Conservation (phyloP, 345 rosid genomes). For the Camelina hispida region DNA sequence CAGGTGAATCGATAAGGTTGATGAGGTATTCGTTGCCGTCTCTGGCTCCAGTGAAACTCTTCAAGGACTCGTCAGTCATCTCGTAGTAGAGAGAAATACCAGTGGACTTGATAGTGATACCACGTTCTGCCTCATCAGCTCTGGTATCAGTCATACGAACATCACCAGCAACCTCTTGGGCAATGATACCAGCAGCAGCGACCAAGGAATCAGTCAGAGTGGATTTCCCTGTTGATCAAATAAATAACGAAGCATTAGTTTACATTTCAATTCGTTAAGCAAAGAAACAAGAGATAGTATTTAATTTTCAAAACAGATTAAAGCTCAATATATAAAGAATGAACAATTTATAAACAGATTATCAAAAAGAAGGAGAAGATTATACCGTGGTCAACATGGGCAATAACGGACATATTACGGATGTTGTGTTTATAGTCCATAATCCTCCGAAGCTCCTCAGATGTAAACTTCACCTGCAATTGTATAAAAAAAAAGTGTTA, state of each 20-base stretch:
- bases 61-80: conserved; percentile 60
- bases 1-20: conserved; percentile 85
- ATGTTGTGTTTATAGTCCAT: conserved; percentile 44
- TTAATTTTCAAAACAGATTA: neutral
- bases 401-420: conserved; percentile 48
- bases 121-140: conserved; percentile 89
- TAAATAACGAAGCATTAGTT: neutral
- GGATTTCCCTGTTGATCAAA: conserved; percentile 61
- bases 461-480: conserved; percentile 45
- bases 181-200: conserved; percentile 96
- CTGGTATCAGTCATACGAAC: conserved; percentile 91
- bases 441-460: conserved; percentile 47
- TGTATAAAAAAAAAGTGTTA: neutral
- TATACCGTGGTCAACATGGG: conserved; percentile 46
- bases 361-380: neutral
- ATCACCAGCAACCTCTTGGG: conserved; percentile 91
- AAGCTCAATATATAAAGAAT: neutral
- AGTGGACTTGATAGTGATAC: conserved; percentile 83
- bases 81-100: conserved; percentile 83
- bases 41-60: conserved; percentile 66
- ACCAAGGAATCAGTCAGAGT: conserved; percentile 88
- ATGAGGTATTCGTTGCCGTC: conserved; percentile 76
- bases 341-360: neutral
- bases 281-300: neutral
- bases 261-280: neutral